Evolutionary conservation across 306 rosid species (phyloP), one percentile per base, ranked within the genome.

Genomic region (Chamaecrista fasciculata): DNA sequence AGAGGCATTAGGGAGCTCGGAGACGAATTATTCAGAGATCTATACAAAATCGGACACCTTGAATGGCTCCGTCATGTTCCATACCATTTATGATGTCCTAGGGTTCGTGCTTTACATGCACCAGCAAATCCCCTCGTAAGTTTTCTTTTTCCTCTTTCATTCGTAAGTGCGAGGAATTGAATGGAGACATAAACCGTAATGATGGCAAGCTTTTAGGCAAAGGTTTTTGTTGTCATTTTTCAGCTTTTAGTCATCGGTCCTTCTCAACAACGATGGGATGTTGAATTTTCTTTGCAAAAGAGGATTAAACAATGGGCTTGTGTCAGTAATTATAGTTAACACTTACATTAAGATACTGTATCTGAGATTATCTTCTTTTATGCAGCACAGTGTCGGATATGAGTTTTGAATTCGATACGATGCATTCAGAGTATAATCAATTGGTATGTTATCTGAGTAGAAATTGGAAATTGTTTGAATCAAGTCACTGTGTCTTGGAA

Each of bases 101-200:
- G 87, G 85, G 19, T 88, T 86, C 69, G 84, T 87, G 4, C 91
- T 94, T 33, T 88, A 78, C 78, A 94, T 88, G 99, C 89, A 94
- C 77, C 97, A 90, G 67, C 97, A 94, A 82, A 84, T 88, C 83
- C 99, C 96, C 71, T 80, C 87, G 97, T 90, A 90, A 66, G 79
- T 82, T 61, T 28, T 11, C 24, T 82, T 61, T 28, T 11, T 29
- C 43, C 66, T 36, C 70, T 51, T 47, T 37, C 9, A 68, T 48
- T 51, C 6, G 57, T 48, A 76, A 59, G 39, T 64, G 73, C 43
- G 21, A 50, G 70, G 64, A 77, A 61, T 36, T 33, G 51, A 42
- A 10, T 11, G 11, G 40, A 42, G 4, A 42, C 15, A 42, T 24
- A 42, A 3, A 42, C 49, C 8, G 6, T 15, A 24, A n/a, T 24